These are phyloP conservation scores for Trichaptum fuscoviolaceum DNA, from an alignment of 768 basidiomycete species.

Conservation along the genomic window DNA sequence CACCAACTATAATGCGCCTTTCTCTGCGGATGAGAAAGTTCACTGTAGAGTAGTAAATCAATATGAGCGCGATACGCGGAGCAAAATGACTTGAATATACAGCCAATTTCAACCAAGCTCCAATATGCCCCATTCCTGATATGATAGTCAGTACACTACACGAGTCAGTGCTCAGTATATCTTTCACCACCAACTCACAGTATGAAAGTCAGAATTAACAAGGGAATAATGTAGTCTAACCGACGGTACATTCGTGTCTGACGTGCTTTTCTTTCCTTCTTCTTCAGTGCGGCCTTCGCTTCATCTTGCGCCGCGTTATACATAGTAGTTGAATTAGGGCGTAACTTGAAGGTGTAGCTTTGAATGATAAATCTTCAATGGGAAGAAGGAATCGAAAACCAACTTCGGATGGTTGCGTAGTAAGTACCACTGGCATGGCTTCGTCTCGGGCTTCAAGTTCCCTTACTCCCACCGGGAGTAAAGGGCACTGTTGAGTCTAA, in stretches of 20 bases:
- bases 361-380: too few relatives aligned
- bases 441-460: too few relatives aligned
- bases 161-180: neutral
- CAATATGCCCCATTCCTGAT: constrained; percentile 5
- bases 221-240: constrained; percentile 7
- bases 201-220: constrained; percentile 1
- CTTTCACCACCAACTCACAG: constrained; percentile 2
- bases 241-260: neutral
- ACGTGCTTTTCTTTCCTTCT: neutral
- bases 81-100: neutral
- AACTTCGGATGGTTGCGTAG: too few relatives aligned
- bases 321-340: too few relatives aligned
- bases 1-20: neutral
- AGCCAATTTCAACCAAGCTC: constrained; percentile 9
- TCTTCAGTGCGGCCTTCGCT: neutral
- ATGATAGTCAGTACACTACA: neutral
- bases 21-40: constrained; percentile 4
- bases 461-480: too few relatives aligned
- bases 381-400: too few relatives aligned
- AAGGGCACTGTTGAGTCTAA: too few relatives aligned
- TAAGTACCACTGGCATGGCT: too few relatives aligned
- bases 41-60: neutral
- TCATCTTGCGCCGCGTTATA: neutral
- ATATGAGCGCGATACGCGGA: neutral
- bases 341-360: too few relatives aligned